Evolutionary conservation across 2,329 filamentous ascomycete species (phyloP).

Genomic region (Diaporthe sp.): DNA sequence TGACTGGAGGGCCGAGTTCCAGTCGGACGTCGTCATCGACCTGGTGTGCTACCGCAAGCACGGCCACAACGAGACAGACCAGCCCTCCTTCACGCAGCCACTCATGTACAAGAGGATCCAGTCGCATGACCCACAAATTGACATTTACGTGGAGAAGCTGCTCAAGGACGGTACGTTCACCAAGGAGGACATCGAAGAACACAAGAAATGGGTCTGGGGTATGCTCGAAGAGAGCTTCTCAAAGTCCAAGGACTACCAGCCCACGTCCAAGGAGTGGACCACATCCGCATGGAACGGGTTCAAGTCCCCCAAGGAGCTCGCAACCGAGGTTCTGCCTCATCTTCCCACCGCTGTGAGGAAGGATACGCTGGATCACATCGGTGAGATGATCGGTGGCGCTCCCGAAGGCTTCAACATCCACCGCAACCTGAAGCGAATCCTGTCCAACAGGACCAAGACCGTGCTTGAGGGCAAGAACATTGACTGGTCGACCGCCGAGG

Average conservation of each 20-base stretch:
- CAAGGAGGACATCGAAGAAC: constrained; percentile 97
- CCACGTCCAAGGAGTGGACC: constrained; percentile 97
- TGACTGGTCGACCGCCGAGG: constrained; percentile 97
- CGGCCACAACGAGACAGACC: constrained; percentile 99
- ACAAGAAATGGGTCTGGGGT: constrained; percentile 99
- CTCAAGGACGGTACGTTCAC: constrained; percentile 94
- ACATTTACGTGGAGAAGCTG: constrained; percentile 93
- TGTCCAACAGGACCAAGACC: constrained; percentile 89
- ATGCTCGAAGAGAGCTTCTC: constrained; percentile 99
- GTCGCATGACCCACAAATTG: constrained; percentile 85
- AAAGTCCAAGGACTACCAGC: constrained; percentile 97
- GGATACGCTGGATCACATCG: constrained; percentile 84
- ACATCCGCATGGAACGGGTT: constrained; percentile 99
- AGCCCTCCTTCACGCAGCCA: constrained; percentile 99
- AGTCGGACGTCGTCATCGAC: constrained; percentile 97
- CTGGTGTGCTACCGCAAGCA: constrained; percentile 99
- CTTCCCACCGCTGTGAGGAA: constrained; percentile 84
- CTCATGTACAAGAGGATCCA: constrained; percentile 99
- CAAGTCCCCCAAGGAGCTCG: constrained; percentile 98
- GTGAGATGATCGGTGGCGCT: constrained; percentile 80
- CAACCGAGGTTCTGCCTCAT: constrained; percentile 93
- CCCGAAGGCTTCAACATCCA: constrained; percentile 92
- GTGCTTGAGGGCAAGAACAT: constrained; percentile 94
- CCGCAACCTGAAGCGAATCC: constrained; percentile 97
- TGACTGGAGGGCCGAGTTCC: constrained; percentile 99